Evolutionary conservation across 2,329 filamentous ascomycete genomes (phyloP), one percentile per base, ranked within the genome.

Genomic region (Cryphonectria japonica): DNA sequence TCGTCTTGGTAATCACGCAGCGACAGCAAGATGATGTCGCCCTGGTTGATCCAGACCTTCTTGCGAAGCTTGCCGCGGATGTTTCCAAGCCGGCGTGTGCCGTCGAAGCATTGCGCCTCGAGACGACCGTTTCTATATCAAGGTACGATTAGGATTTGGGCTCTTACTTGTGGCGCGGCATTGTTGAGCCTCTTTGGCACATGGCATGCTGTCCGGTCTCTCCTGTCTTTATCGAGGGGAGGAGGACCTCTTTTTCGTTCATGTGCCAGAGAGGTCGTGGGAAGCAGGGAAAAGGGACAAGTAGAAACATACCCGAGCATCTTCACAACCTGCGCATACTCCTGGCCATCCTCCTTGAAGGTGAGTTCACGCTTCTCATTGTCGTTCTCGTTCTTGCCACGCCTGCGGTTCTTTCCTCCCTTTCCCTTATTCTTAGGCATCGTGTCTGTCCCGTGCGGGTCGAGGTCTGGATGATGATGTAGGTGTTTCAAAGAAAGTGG

Each of bases 21-120:
- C 16, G 91, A 93, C 73, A 93, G 85, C 22, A 93, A 90, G 80
- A 96, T 96, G 82, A 98, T 97, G 81, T 98, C 95, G 82, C 95
- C 95, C 86, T 97, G 97, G 85, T 95, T 98, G 88, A 98, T 98
- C 94, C 94, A 98, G 83, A 98, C 96, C 89, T 99, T 99, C 89
- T 99, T 99, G 79, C 96, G 91, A 79, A 99, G 93, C 85, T 99
- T 98, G 85, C 95, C 95, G 75, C 95, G 94, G 73, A 82, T 83
- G 73, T 82, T 81, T 74, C 91, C 93, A 57, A 83, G 89, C 73
- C 94, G 91, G 82, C 94, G 94, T 76, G 92, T 91, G 80, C 95
- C 95, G 82, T 98, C 96, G 83, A 99, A 99, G 86, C 95, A 98
- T 77, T 94, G 80, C 72, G 94, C 94, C 83, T 97, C 94, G 65